These are phyloP conservation scores for Silybum marianum DNA, from an alignment of 129 eudicot species.

Conservation along the genomic window DNA sequence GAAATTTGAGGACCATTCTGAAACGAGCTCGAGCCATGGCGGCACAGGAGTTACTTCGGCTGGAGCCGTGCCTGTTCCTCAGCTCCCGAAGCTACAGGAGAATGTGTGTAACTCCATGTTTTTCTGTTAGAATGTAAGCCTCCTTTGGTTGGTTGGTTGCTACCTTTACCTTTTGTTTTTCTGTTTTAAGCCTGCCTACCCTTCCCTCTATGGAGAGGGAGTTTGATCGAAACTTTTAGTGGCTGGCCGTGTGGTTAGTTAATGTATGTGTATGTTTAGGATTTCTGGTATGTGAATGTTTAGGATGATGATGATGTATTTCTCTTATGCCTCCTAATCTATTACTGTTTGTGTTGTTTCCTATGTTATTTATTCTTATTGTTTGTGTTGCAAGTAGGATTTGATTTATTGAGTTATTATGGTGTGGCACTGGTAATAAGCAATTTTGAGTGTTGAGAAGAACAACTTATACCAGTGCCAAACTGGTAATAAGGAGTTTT, in stretches of 20 bases:
- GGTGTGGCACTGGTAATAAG: too few relatives aligned
- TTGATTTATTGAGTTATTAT: neutral
- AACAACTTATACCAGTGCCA: too few relatives aligned
- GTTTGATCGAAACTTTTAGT: neutral
- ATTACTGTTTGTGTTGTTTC: neutral
- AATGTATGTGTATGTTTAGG: constrained; percentile 1
- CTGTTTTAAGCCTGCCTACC: too few relatives aligned
- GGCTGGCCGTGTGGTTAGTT: neutral
- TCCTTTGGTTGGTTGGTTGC: neutral
- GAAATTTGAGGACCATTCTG: constrained; percentile 64
- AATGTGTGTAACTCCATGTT: constrained; percentile 76
- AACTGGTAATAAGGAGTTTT: too few relatives aligned
- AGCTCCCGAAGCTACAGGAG: constrained; percentile 60
- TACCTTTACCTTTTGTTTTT: neutral
- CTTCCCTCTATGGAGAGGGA: neutral
- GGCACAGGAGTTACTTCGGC: constrained; percentile 48
- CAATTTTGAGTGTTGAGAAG: too few relatives aligned
- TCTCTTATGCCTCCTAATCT: neutral
- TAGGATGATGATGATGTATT: constrained; percentile 16
- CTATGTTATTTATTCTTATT: neutral
- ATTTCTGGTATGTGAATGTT: constrained; percentile 22
- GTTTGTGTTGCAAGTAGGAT: neutral
- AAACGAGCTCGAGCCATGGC: constrained; percentile 67
- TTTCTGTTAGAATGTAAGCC: constrained; percentile 34
- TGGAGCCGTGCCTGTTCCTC: constrained; percentile 52